Conservation (phyloP, 176 grass and related monocot genomes). For the Saccharum officinarum region DNA sequence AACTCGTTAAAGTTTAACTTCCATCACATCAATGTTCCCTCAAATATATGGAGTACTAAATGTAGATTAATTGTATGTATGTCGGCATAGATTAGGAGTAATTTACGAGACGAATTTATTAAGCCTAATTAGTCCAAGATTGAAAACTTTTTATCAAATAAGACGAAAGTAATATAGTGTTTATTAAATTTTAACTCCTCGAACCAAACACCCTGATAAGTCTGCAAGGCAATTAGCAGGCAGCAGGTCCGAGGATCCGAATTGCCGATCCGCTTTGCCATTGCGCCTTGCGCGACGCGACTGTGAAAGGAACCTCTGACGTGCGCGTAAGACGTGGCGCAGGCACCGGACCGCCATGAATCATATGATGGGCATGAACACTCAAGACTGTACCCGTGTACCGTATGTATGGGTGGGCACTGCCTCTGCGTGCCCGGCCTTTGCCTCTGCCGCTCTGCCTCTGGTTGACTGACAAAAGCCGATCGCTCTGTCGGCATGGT, state of each 20-base stretch:
- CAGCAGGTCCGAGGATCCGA: conserved; percentile 8
- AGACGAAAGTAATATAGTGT: too few relatives aligned
- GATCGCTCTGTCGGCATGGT: not conserved
- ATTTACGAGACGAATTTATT: too few relatives aligned
- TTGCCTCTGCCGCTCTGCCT: not conserved
- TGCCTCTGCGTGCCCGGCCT: not conserved
- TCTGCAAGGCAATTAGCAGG: not conserved
- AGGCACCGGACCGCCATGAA: not conserved
- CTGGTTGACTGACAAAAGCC: conserved; percentile 7
- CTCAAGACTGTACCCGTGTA: not conserved
- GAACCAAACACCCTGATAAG: too few relatives aligned
- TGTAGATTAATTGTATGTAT: too few relatives aligned
- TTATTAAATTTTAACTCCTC: too few relatives aligned
- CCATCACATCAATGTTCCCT: too few relatives aligned
- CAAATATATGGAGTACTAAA: too few relatives aligned
- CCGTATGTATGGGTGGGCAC: not conserved
- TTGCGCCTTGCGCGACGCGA: not conserved
- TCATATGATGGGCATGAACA: not conserved
- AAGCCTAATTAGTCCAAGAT: too few relatives aligned
- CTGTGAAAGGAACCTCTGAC: not conserved
- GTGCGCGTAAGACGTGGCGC: not conserved
- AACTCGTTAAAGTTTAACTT: too few relatives aligned
- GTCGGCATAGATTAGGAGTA: too few relatives aligned
- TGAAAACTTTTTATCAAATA: too few relatives aligned
- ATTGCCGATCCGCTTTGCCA: conserved; percentile 9